Conservation (phyloP, 2,329 filamentous ascomycete genomes). For the Fusarium proliferatum region DNA sequence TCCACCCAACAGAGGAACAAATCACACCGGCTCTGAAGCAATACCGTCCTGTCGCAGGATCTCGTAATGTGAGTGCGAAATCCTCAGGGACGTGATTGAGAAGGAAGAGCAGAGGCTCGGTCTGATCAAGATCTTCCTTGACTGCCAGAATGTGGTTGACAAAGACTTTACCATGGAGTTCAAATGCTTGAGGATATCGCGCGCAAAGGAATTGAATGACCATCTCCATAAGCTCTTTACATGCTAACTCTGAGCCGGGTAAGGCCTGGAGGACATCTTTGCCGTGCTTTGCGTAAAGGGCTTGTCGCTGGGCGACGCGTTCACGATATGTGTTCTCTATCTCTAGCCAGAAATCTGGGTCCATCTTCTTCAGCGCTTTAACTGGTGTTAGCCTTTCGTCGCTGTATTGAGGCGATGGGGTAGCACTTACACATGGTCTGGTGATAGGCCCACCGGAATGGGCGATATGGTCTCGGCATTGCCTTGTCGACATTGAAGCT, state of each 20-base stretch:
- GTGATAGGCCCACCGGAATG: constrained; percentile 86
- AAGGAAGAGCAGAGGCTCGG: constrained; percentile 75
- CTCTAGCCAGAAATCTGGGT: constrained; percentile 90
- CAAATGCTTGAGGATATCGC: constrained; percentile 82
- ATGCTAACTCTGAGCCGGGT: constrained; percentile 81
- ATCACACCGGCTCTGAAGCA: constrained; percentile 79
- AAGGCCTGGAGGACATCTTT: constrained; percentile 72
- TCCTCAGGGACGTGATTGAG: constrained; percentile 86
- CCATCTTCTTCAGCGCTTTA: constrained; percentile 79
- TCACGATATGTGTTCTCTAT: constrained; percentile 77
- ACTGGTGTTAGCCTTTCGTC: constrained; percentile 45
- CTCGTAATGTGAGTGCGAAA: constrained; percentile 80
- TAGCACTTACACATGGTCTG: constrained; percentile 82
- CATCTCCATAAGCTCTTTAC: constrained; percentile 92
- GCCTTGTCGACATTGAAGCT: constrained; percentile 77
- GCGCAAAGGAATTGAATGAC: constrained; percentile 80
- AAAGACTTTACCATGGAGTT: constrained; percentile 68
- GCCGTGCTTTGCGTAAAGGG: constrained; percentile 72
- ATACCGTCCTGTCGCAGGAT: constrained; percentile 78
- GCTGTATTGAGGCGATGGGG: too few relatives aligned
- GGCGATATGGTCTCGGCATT: constrained; percentile 78
- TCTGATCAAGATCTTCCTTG: constrained; percentile 67
- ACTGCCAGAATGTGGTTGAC: constrained; percentile 76
- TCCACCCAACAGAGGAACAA: constrained; percentile 86
- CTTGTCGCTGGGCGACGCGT: constrained; percentile 75